These are phyloP conservation scores for Astrothelium macrocarpum DNA, from an alignment of 495 filamentous ascomycete species.

Conservation along the genomic window DNA sequence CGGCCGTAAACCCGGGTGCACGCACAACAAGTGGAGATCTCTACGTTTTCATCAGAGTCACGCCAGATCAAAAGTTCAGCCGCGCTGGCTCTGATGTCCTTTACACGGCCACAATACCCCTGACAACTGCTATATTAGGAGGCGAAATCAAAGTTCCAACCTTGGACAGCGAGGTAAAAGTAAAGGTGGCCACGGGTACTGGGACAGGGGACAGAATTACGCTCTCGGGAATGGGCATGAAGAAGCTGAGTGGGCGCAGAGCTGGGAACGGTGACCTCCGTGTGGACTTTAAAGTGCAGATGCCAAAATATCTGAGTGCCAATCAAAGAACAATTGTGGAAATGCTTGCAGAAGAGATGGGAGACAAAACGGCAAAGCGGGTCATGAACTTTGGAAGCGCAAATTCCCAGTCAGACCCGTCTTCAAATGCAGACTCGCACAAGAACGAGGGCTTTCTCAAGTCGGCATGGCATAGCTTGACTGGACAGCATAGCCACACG, in stretches of 20 bases:
- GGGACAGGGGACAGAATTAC: constrained; percentile 87
- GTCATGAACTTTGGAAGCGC: constrained; percentile 64
- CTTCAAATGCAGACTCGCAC: constrained; percentile 35
- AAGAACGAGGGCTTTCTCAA: constrained; percentile 81
- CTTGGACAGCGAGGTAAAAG: constrained; percentile 76
- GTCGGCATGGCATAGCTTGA: constrained; percentile 79
- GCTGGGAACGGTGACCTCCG: constrained; percentile 66
- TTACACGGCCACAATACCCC: constrained; percentile 80
- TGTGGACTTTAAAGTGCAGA: constrained; percentile 88
- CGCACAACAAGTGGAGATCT: constrained; percentile 67
- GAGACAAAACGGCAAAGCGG: constrained; percentile 80
- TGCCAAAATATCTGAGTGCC: constrained; percentile 83
- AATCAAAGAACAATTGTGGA: constrained; percentile 89
- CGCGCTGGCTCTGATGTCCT: constrained; percentile 79
- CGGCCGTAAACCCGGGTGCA: constrained; percentile 45
- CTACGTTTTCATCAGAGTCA: constrained; percentile 74
- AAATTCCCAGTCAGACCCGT: constrained; percentile 32
- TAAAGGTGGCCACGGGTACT: constrained; percentile 82
- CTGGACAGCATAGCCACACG: constrained; percentile 54
- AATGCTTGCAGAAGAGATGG: constrained; percentile 90
- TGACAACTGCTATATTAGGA: constrained; percentile 87
- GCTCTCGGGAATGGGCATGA: constrained; percentile 83
- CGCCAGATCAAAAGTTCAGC: constrained; percentile 75
- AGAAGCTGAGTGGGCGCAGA: constrained; percentile 49
- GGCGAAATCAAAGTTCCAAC: constrained; percentile 86